Conservation (phyloP, 352 stramenopile species). For the Phytophthora sp. region DNA sequence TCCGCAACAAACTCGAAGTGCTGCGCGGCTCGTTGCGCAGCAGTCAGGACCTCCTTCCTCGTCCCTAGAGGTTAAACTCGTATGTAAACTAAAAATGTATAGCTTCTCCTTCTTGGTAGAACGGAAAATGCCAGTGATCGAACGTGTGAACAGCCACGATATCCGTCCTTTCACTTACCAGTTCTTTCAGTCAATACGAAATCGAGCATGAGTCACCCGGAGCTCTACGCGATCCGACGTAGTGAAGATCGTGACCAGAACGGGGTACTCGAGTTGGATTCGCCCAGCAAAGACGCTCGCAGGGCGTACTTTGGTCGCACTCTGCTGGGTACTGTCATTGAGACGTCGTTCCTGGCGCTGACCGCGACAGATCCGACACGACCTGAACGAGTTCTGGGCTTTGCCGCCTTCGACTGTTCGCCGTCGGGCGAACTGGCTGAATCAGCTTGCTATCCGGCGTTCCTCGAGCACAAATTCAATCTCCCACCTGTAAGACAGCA, state of each 20-base stretch:
- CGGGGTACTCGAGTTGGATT: conserved; percentile 63
- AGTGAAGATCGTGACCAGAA: conserved; percentile 66
- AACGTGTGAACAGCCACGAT: conserved; percentile 13
- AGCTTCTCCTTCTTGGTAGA: conserved; percentile 1
- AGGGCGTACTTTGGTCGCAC: conserved; percentile 69
- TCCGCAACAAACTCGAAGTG: conserved; percentile 56
- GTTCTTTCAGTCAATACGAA: not conserved
- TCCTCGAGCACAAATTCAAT: conserved; percentile 61
- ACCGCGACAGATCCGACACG: conserved; percentile 60
- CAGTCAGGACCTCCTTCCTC: conserved; percentile 2
- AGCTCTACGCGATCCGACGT: conserved; percentile 59
- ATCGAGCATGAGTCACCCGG: conserved; percentile 21
- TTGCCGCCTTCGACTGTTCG: conserved; percentile 63
- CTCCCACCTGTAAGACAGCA: conserved; percentile 55
- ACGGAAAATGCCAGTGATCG: not conserved
- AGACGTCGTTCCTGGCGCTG: conserved; percentile 75
- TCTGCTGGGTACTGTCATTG: conserved; percentile 63
- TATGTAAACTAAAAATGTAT: conserved; percentile 39
- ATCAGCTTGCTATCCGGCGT: conserved; percentile 39
- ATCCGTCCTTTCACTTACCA: conserved; percentile 16
- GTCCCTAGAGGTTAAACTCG: conserved; percentile 9
- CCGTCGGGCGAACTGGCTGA: conserved; percentile 56
- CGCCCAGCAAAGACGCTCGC: conserved; percentile 61
- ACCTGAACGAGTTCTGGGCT: conserved; percentile 63
- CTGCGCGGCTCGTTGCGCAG: conserved; percentile 55